Base-by-base conservation (phyloP, 495 filamentous ascomycete genomes). In the Trichoderma parareesei region DNA sequence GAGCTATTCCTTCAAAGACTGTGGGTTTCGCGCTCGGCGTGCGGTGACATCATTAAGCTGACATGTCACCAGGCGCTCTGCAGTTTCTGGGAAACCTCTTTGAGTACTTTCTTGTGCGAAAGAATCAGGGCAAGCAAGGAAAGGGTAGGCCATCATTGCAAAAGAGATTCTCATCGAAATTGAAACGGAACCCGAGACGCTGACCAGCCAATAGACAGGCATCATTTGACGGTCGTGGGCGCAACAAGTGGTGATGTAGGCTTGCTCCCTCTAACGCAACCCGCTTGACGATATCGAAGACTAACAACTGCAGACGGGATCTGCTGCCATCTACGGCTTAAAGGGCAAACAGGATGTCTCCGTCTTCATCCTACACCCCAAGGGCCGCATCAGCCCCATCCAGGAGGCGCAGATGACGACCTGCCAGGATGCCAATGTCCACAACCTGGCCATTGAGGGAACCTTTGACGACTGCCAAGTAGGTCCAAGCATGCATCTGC, bases 381-480 rank as follows among this genome's bases (percentile, higher is more conserved):
- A 90, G 67, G 93, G 90, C 41, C 84, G 87, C 61, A 85, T 96
- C 53, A 89, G 85, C 69, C 88, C 91, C 2, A 88, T 97, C 64
- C 94, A 97, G 72, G 90, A 97, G 75, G 88, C 87, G 4, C 94
- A 98, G 77, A 97, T 98, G 94, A 96, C 91, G 1, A 94, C 93
- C 0, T 86, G 91, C 64, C 75, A 88, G 33, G 94, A 97, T 71
- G 76, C 79, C 61, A 98, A 98, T 76, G 89, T 97, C 9, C 90
- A 96, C 80, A 93, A 92, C 75, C 75, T 98, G 1, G 84, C 89
- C 57, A 87, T 97, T 14, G 84, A 87, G 61, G 93, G 93, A 42
- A 90, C 90, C 2, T 97, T 98, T 76, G 94, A 98, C 69, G 90
- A 98, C 72, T 98, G 93, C 76, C 93, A 96, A 76, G 85, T 87